phyloP scores from a whole-genome alignment of 2,329 filamentous ascomycete species.

The Furcasterigmium furcatum region DNA sequence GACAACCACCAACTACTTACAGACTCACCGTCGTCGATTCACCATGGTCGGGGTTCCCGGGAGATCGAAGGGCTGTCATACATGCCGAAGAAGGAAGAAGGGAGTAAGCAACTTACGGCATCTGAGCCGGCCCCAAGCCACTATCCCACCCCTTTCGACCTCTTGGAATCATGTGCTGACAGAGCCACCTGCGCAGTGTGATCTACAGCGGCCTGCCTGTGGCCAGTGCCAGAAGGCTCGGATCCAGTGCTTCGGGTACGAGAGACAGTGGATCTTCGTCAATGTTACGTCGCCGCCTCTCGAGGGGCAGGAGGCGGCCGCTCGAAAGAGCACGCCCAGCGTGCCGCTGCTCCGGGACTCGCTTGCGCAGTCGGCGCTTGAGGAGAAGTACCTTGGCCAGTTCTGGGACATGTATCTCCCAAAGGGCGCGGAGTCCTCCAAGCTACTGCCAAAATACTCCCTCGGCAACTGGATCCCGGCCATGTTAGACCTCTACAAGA shows the following conservation, averaged over 20 bases:
- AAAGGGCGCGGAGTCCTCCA: not conserved
- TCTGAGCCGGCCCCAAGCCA: too few relatives aligned
- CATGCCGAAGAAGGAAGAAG: slow-evolving; percentile 14
- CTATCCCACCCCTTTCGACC: too few relatives aligned
- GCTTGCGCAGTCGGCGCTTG: slow-evolving; percentile 9
- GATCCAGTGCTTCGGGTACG: slow-evolving; percentile 11
- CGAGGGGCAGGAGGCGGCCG: not conserved
- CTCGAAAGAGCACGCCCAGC: not conserved
- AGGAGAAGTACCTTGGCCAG: slow-evolving; percentile 9
- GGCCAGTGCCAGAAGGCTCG: slow-evolving; percentile 13
- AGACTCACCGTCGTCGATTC: not conserved
- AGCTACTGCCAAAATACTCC: slow-evolving; percentile 1
- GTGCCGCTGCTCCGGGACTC: not conserved
- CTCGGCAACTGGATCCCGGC: slow-evolving; percentile 14
- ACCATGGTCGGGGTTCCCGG: slow-evolving; percentile 15
- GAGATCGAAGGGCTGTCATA: slow-evolving; percentile 15
- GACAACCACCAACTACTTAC: not conserved
- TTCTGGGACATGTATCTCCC: slow-evolving; percentile 14
- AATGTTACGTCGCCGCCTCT: slow-evolving; percentile 4
- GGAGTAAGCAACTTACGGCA: slow-evolving; percentile 14
- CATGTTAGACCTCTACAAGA: slow-evolving; percentile 13
- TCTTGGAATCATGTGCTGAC: too few relatives aligned
- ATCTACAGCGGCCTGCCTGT: slow-evolving; percentile 11
- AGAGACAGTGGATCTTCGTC: slow-evolving; percentile 13
- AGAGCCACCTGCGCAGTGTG: too few relatives aligned